These are phyloP conservation scores for Buxus sempervirens DNA, from an alignment of 164 flowering plant species.

Conservation along the genomic window DNA sequence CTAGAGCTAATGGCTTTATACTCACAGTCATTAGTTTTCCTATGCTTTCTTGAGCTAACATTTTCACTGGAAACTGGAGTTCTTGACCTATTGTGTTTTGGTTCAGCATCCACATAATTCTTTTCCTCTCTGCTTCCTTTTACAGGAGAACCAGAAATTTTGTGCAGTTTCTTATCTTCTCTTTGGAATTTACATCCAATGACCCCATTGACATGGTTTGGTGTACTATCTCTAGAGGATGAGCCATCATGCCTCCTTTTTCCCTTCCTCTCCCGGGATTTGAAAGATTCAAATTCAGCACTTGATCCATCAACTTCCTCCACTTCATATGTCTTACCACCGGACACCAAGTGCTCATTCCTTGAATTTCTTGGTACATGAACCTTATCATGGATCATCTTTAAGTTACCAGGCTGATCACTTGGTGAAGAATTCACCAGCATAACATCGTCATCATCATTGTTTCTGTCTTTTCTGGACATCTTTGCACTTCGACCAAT, in stretches of 20 bases:
- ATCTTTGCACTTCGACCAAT: neutral
- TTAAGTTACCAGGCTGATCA: slow-evolving; percentile 1
- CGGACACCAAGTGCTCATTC: neutral
- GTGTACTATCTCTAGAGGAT: neutral
- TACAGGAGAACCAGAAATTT: slow-evolving; percentile 20
- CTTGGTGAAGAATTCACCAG: neutral
- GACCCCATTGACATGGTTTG: slow-evolving; percentile 24
- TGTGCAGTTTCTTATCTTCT: slow-evolving; percentile 2
- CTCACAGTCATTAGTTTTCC: slow-evolving; percentile 13
- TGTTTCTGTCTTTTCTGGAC: slow-evolving; percentile 6
- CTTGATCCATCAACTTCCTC: slow-evolving; percentile 3
- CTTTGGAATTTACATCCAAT: slow-evolving; percentile 6
- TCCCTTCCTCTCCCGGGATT: slow-evolving; percentile 9
- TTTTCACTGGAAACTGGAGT: slow-evolving; percentile 17
- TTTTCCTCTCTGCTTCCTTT: slow-evolving; percentile 20
- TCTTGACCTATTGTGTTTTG: slow-evolving; percentile 11
- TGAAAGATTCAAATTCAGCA: slow-evolving; percentile 1
- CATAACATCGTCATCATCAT: slow-evolving; percentile 17
- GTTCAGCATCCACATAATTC: slow-evolving; percentile 16
- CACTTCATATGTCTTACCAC: neutral
- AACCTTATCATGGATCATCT: slow-evolving; percentile 10
- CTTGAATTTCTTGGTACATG: slow-evolving; percentile 6
- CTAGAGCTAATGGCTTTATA: neutral
- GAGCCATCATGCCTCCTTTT: slow-evolving; percentile 6
- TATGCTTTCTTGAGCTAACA: slow-evolving; percentile 13